Conservation (phyloP, 805 yeast species). For the Cyberlindnera maclurae region DNA sequence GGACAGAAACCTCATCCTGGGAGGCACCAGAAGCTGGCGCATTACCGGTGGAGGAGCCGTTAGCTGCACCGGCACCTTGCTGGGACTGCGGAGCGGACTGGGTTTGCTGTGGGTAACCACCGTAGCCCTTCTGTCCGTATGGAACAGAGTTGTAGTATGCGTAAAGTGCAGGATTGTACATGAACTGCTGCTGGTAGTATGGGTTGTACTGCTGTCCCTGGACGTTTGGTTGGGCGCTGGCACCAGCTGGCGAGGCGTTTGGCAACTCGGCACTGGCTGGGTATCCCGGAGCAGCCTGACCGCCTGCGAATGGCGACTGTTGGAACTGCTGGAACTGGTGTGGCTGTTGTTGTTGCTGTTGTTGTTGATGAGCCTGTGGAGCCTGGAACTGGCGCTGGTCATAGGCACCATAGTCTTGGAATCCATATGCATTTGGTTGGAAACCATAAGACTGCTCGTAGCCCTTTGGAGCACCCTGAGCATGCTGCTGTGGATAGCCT, state of each 20-base stretch:
- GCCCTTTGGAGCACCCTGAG: slow-evolving; percentile 26
- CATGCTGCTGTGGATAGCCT: slow-evolving; percentile 16
- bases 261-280: slow-evolving; percentile 13
- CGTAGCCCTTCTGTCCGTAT: slow-evolving; percentile 3
- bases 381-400: slow-evolving; percentile 1
- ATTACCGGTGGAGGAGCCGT: slow-evolving; percentile 4
- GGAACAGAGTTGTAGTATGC: slow-evolving; percentile 6
- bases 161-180: slow-evolving; percentile 19
- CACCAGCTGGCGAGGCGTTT: slow-evolving; percentile 23
- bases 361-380: slow-evolving; percentile 10
- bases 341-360: slow-evolving; percentile 12
- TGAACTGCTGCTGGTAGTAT: slow-evolving; percentile 17
- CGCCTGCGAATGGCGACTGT: slow-evolving; percentile 21
- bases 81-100: slow-evolving; percentile 4
- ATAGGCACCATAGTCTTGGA: slow-evolving; percentile 5
- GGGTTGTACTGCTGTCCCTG: slow-evolving; percentile 21
- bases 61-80: slow-evolving; percentile 3
- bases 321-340: slow-evolving; percentile 18
- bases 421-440: slow-evolving; percentile 12
- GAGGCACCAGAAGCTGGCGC: neutral
- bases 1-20: slow-evolving; percentile 8
- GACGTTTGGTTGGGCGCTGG: slow-evolving; percentile 22
- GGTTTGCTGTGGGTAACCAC: slow-evolving; percentile 4
- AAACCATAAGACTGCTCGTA: slow-evolving; percentile 26
- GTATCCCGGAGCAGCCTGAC: slow-evolving; percentile 6